Evolutionary conservation across 225 moss, liverwort and hornwort genomes (phyloP).

Genomic region (Physcomitrium patens): DNA sequence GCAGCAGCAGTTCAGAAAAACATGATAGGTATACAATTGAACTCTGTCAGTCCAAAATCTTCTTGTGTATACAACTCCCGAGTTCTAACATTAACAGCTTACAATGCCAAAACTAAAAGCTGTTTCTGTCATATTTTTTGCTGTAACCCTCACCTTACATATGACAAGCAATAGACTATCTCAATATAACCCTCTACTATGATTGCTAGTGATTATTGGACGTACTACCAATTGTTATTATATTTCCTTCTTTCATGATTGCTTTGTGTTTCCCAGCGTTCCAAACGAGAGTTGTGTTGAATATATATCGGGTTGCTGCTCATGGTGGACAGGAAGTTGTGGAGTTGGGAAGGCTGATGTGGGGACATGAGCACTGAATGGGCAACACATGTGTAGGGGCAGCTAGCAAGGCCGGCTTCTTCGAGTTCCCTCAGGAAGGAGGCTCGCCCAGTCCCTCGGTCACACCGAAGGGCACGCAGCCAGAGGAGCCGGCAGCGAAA

Average conservation of each 20-base stretch:
- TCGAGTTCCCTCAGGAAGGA: conserved; percentile 40
- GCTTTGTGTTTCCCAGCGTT: not conserved
- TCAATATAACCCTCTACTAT: no score
- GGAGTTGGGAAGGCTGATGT: conserved; percentile 18
- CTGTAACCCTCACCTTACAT: no score
- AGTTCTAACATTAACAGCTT: no score
- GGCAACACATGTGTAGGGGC: conserved; percentile 72
- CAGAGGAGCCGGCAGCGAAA: not conserved
- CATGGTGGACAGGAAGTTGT: conserved; percentile 26
- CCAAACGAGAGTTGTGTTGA: conserved; percentile 22
- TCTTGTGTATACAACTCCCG: no score
- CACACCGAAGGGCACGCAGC: conserved; percentile 7
- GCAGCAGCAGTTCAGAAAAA: no score
- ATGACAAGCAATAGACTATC: no score
- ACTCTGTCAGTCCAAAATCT: no score
- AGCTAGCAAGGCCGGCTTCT: conserved; percentile 58
- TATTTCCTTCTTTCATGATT: not conserved
- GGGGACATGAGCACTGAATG: conserved; percentile 50
- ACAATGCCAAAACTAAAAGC: no score
- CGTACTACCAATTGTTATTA: no score
- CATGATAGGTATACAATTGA: no score
- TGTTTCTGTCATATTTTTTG: no score
- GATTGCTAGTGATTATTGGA: no score
- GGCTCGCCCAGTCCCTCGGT: conserved; percentile 24
- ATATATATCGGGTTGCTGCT: conserved; percentile 17